Percentiles rank a stretch among this genome's conserved stretches.
These are phyloP conservation scores for Erodium chrysanthum DNA, from an alignment of 441 rosid genomes.

Conservation along the genomic window DNA sequence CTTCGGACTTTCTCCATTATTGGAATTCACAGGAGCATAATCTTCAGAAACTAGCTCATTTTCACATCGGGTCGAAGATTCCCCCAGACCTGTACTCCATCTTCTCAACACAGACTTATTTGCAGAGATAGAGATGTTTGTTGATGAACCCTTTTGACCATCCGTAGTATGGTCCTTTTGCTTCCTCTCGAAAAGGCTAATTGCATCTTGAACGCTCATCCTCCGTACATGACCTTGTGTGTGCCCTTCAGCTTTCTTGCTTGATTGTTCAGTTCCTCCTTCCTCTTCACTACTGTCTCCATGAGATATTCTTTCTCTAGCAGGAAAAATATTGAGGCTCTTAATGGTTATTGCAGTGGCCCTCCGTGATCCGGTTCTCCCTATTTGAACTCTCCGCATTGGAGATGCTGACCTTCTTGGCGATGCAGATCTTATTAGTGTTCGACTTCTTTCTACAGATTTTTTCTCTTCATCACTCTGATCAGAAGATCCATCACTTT, in stretches of 20 bases:
- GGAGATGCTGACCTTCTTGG: constrained; percentile 70
- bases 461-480: constrained; percentile 31
- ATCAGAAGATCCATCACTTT: constrained; percentile 41
- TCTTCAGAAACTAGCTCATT: constrained; percentile 25
- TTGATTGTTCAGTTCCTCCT: constrained; percentile 27
- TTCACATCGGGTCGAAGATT: constrained; percentile 30
- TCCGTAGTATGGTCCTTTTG: constrained; percentile 39
- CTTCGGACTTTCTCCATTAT: constrained; percentile 24
- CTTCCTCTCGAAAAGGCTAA: constrained; percentile 54
- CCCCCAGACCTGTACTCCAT: constrained; percentile 56
- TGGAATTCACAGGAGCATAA: constrained; percentile 20
- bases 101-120: constrained; percentile 53
- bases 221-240: constrained; percentile 23
- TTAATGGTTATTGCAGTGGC: constrained; percentile 49
- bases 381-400: constrained; percentile 64
- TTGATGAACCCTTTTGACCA: constrained; percentile 28
- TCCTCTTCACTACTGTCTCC: constrained; percentile 38
- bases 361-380: constrained; percentile 46
- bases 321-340: constrained; percentile 44
- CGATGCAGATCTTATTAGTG: constrained; percentile 39
- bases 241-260: constrained; percentile 29
- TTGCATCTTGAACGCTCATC: constrained; percentile 59
- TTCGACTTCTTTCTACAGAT: constrained; percentile 46
- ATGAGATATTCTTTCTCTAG: constrained; percentile 32
- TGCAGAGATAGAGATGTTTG: constrained; percentile 26